Evolutionary conservation across 148 eudicot species (phyloP), one percentile per base, ranked within the genome.

Genomic region (Camellia lanceoleosa): DNA sequence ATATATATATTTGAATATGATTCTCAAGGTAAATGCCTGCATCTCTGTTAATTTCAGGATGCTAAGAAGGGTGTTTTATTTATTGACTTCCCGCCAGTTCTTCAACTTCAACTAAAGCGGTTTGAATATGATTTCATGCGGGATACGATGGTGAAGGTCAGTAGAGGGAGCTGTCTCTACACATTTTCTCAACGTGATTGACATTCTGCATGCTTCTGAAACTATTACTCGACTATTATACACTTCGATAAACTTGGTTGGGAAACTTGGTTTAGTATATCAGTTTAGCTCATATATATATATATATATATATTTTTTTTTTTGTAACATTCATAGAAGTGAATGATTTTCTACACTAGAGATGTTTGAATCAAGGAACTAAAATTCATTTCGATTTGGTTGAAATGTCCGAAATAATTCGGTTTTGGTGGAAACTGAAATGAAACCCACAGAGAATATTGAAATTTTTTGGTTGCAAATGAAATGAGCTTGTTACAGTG

Each of bases 51-150:
- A 11, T 83, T 80, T 77, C 86, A 94, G 98, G 98, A 94, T 85
- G 98, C 98, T 49, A 94, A 83, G 89, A 94, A 94, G 82, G 98
- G 97, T 66, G 94, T 92, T 61, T 83, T 94, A 52, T 94, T 94
- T 82, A 88, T 92, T 76, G 94, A 94, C 86, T 92, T 94, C 79
- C 98, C 98, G 79, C 97, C 97, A 68, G 97, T 94, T 78, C 97
- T 94, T 56, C 97, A 94, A 80, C 92, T 94, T 66, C 98, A 94
- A 69, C 87, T 94, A 61, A 94, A 94, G 91, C 85, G 97, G 68
- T 94, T 94, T 83, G 97, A 94, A 78, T 94, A 94, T 84, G 98
- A 94, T 78, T 92, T 90, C 78, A 85, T 85, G 87, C 88, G 93
- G 16, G 98, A 92, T 77, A 85, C 88, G 42, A 92, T 90, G 97